These are phyloP conservation scores for Halenospora varia DNA, from an alignment of 495 filamentous ascomycete genomes.

Conservation along the genomic window DNA sequence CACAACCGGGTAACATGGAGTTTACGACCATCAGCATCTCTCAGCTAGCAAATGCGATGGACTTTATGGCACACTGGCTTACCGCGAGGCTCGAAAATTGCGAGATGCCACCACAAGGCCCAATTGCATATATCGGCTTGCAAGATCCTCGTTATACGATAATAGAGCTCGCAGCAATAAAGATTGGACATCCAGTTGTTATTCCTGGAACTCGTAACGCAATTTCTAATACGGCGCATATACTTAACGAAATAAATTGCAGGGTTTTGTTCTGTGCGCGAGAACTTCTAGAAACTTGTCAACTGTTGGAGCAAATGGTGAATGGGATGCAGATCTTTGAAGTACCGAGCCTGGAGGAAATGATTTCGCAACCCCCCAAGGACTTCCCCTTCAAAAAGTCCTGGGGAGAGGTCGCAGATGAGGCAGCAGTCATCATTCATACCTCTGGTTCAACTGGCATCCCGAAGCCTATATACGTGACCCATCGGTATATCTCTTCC, in stretches of 20 bases:
- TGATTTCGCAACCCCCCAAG: slow-evolving; percentile 17
- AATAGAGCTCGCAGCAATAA: slow-evolving; percentile 36
- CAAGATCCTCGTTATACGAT: slow-evolving; percentile 45
- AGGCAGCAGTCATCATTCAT: slow-evolving; percentile 47
- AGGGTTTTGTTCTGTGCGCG: slow-evolving; percentile 25
- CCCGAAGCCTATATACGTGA: slow-evolving; percentile 41
- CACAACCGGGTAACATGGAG: not conserved
- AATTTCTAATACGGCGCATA: slow-evolving; percentile 36
- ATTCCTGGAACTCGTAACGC: slow-evolving; percentile 42
- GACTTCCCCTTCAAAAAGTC: slow-evolving; percentile 39
- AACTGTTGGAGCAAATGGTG: not conserved
- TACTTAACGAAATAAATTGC: slow-evolving; percentile 40
- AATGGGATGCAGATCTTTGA: slow-evolving; percentile 26
- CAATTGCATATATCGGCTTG: slow-evolving; percentile 41
- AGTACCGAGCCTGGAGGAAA: slow-evolving; percentile 35
- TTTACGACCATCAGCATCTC: slow-evolving; percentile 36
- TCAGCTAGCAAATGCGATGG: slow-evolving; percentile 47
- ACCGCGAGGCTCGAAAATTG: slow-evolving; percentile 32
- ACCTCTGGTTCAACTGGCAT: slow-evolving; percentile 59
- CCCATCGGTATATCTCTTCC: not conserved
- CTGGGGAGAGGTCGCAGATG: slow-evolving; percentile 44
- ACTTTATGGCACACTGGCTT: slow-evolving; percentile 47
- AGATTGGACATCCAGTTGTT: slow-evolving; percentile 37
- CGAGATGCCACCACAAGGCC: slow-evolving; percentile 8
- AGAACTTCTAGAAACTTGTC: not conserved